A percentile compares a stretch with the other conserved stretches of the same genome.
Evolutionary conservation across 2,329 filamentous ascomycete genomes (phyloP).

Genomic region (Phaeosphaeria sp.): DNA sequence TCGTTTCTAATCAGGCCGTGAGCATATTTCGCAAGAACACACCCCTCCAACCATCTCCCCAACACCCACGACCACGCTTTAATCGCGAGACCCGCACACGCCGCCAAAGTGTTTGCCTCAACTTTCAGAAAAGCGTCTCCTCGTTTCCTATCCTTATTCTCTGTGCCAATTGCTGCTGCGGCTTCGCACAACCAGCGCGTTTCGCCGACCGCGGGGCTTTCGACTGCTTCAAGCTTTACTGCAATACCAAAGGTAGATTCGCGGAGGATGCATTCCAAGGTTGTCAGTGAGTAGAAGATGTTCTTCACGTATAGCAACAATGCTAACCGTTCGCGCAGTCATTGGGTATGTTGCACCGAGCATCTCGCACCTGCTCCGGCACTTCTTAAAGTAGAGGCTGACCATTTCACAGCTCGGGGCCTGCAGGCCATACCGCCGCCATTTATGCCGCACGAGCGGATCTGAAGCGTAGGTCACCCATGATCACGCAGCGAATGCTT

Average conservation of each 20-base stretch:
- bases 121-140: conserved; percentile 70
- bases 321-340: conserved; percentile 40
- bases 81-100: conserved; percentile 42
- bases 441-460: conserved; percentile 96
- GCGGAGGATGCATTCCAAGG: conserved; percentile 86
- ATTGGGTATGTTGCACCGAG: conserved; percentile 41
- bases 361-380: conserved; percentile 16
- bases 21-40: conserved; percentile 18
- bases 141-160: conserved; percentile 74
- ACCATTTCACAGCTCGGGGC: conserved; percentile 75
- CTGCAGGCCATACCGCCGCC: conserved; percentile 95
- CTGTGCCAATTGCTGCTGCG: conserved; percentile 75
- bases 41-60: conserved; percentile 18
- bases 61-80: conserved; percentile 20
- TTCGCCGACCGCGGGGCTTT: conserved; percentile 48
- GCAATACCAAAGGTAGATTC: conserved; percentile 39
- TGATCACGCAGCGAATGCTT: no score
- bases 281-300: conserved; percentile 72
- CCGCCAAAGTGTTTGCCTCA: conserved; percentile 93
- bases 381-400: conserved; percentile 36
- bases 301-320: conserved; percentile 2
- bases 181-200: conserved; percentile 70
- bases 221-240: conserved; percentile 46
- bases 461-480: conserved; percentile 71
- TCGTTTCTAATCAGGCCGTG: conserved; percentile 16